Conservation (phyloP, 345 rosid species). For the Bruguiera sexangula region DNA sequence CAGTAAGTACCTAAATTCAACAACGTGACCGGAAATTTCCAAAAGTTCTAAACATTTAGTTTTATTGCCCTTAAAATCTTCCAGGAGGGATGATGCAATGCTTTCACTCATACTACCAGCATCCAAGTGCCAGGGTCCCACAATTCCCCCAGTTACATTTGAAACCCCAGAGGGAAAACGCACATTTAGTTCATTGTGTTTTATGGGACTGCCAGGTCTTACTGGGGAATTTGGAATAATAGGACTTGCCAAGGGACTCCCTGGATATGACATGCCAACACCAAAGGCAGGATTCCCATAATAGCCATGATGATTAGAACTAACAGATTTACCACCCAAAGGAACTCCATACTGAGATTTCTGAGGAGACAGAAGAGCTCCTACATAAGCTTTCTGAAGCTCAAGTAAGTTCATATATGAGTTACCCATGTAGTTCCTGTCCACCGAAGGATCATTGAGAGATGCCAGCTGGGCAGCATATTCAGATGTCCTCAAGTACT, state of each 20-base stretch:
- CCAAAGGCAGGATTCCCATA: conserved; percentile 45
- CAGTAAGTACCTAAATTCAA: conserved; percentile 58
- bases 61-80: conserved; percentile 67
- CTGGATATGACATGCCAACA: conserved; percentile 54
- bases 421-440: conserved; percentile 41
- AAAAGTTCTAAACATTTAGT: conserved; percentile 65
- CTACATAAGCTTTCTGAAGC: conserved; percentile 54
- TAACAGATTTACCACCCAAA: conserved; percentile 43
- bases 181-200: conserved; percentile 46
- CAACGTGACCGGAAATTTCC: conserved; percentile 67
- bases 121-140: conserved; percentile 61
- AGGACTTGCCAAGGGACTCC: conserved; percentile 38
- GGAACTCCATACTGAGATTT: conserved; percentile 52
- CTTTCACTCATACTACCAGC: conserved; percentile 45
- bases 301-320: conserved; percentile 39
- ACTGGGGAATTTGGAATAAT: conserved; percentile 47
- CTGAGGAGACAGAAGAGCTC: conserved; percentile 39
- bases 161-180: conserved; percentile 50
- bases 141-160: conserved; percentile 44
- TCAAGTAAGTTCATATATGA: conserved; percentile 46
- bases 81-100: conserved; percentile 57
- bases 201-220: conserved; percentile 47
- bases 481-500: conserved; percentile 48
- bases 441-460: conserved; percentile 42
- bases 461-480: conserved; percentile 49